phyloP scores from a whole-genome alignment of 192 early-diverging fungal genomes.

The Jimgerdemannia flammicorona region DNA sequence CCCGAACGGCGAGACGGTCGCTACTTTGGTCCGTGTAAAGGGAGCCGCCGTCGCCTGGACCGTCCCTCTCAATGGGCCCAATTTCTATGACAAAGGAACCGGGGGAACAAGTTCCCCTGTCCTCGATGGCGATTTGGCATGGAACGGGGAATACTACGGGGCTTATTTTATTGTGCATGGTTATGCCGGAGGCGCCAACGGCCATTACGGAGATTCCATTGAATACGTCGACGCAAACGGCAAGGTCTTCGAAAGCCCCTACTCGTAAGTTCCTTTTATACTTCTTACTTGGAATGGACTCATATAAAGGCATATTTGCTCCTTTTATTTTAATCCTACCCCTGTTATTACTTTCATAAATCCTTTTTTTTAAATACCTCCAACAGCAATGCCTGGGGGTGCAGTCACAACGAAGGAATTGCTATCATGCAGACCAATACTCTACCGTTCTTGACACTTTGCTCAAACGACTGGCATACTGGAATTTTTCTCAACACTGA shows the following conservation, averaged over 20 bases:
- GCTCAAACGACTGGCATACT: not conserved
- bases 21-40: not conserved
- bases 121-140: not conserved
- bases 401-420: not conserved
- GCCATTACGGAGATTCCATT: not conserved
- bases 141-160: not conserved
- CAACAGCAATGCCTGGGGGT: not conserved
- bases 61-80: not conserved
- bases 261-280: not conserved
- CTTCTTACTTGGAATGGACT: not conserved
- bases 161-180: not conserved
- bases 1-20: not conserved
- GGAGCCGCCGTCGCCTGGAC: not conserved
- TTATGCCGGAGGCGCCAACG: not conserved
- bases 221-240: not conserved
- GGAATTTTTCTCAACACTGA: not conserved
- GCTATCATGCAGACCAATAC: not conserved
- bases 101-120: not conserved
- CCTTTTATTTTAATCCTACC: not conserved
- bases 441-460: not conserved
- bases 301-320: too few relatives aligned
- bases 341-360: not conserved
- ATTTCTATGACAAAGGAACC: not conserved
- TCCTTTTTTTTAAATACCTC: not conserved
- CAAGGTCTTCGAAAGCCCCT: not conserved